Evolutionary conservation across 1,284 basidiomycete genomes (phyloP), one percentile per base, ranked within the genome.

Genomic region (Ustilago cynodontis): DNA sequence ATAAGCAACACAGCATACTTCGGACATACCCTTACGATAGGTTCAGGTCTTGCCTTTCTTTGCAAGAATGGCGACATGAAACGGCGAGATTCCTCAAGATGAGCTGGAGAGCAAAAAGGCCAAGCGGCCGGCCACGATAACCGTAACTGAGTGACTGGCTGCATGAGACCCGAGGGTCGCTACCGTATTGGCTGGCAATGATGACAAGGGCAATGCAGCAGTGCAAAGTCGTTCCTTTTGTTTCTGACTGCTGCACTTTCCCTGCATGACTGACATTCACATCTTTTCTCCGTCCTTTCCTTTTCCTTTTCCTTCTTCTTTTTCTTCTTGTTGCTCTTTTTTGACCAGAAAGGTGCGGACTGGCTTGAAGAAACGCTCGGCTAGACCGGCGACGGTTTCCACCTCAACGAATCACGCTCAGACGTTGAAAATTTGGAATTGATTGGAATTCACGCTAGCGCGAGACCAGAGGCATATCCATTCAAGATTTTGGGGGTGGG

Each of bases 141-240:
- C 13, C 37, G 37, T 16, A 11, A 33, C 31, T 11, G 31, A 33
- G 5, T 33, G 31, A 33, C 31, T 11, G 11, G 31, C 11, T 5
- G 14, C n/a, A 7, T 7, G 6, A 16, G 22, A 45, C 43, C 43
- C 47, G 13, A 2, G 47, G 22, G 47, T 26, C 43, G 47, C 31
- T 33, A 33, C 31, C n/a, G n/a, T n/a, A 47, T 49, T 49, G 47
- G 24, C 47, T 49, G 47, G 4, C 28, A 24, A 28, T 33, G 24
- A 16, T 18, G 24, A 24, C 24, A 26, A 24, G 47, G 47, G 24
- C 47, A 26, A 14, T 3, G 11, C 24, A 49, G 16, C 47, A 49
- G 47, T 49, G 47, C 47, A 49, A 49, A 49, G 47, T 49, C 26
- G 47, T 28, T 49, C 47, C 26, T 26, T 14, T 28, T 16, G 16